Percentiles rank a stretch among this genome's conserved stretches.
phyloP scores from a whole-genome alignment of 2,329 filamentous ascomycete species.

The Ceratocystis papillata region DNA sequence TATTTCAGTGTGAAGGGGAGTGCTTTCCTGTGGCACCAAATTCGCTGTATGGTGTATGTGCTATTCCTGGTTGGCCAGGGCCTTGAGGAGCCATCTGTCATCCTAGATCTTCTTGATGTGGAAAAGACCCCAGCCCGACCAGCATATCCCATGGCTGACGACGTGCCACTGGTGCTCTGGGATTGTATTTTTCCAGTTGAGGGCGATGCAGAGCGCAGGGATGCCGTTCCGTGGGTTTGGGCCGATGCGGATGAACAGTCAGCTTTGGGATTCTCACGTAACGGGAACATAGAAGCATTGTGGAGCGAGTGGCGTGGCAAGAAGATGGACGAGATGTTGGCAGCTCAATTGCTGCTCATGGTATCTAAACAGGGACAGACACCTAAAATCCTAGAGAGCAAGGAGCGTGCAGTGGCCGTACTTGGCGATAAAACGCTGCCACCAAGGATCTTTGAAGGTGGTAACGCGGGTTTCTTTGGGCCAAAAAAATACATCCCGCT shows the following conservation, averaged over 20 bases:
- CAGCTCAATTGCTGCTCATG: slow-evolving; percentile 59
- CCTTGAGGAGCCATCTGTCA: slow-evolving; percentile 62
- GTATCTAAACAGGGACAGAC: slow-evolving; percentile 36
- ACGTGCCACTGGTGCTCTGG: slow-evolving; percentile 86
- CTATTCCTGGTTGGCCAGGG: slow-evolving; percentile 90
- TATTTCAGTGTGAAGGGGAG: slow-evolving; percentile 80
- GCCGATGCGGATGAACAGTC: slow-evolving; percentile 52
- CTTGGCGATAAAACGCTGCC: slow-evolving; percentile 16
- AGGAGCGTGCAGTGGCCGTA: slow-evolving; percentile 16
- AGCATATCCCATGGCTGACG: slow-evolving; percentile 80
- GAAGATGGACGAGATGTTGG: slow-evolving; percentile 84
- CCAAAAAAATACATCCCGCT: slow-evolving; percentile 42
- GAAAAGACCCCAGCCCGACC: slow-evolving; percentile 62
- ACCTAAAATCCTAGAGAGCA: slow-evolving; percentile 13
- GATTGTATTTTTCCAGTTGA: slow-evolving; percentile 67
- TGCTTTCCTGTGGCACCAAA: slow-evolving; percentile 96
- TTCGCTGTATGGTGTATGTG: slow-evolving; percentile 83
- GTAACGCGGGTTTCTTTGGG: slow-evolving; percentile 38
- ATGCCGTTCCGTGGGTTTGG: slow-evolving; percentile 68
- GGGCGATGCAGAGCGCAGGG: slow-evolving; percentile 33
- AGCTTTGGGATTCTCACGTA: slow-evolving; percentile 50
- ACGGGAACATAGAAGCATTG: slow-evolving; percentile 59
- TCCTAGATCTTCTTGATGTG: slow-evolving; percentile 66
- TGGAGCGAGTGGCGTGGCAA: slow-evolving; percentile 75
- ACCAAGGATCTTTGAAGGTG: slow-evolving; percentile 44